Evolutionary conservation across 1,139 yeast species (phyloP).

Genomic region (Kodamaea fungicola): DNA sequence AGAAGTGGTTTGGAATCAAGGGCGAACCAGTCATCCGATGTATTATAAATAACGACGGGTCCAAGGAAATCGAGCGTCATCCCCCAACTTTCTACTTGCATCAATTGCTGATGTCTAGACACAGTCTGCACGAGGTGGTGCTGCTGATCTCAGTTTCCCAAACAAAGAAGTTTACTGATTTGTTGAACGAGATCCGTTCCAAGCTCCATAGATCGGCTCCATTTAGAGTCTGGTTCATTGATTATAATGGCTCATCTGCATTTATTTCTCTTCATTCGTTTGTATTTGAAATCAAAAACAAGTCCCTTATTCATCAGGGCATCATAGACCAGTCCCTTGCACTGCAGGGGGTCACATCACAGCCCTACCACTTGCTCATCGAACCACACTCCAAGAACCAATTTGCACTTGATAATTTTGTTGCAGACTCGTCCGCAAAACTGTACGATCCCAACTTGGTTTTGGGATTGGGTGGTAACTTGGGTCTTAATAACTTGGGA

Average conservation of each 20-base stretch:
- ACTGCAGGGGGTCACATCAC: slow-evolving; percentile 28
- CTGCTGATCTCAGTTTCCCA: slow-evolving; percentile 22
- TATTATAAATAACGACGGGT: slow-evolving; percentile 38
- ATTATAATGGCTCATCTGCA: slow-evolving; percentile 18
- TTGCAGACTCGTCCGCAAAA: slow-evolving; percentile 14
- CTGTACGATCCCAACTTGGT: slow-evolving; percentile 15
- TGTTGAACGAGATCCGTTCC: slow-evolving; percentile 22
- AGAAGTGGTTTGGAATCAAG: slow-evolving; percentile 53
- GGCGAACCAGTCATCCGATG: slow-evolving; percentile 47
- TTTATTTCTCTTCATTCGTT: slow-evolving; percentile 27
- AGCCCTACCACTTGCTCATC: slow-evolving; percentile 31
- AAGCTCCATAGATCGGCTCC: slow-evolving; percentile 1
- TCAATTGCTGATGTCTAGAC: slow-evolving; percentile 17
- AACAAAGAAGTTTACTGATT: slow-evolving; percentile 33
- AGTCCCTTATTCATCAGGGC: slow-evolving; percentile 27
- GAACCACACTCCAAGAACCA: slow-evolving; percentile 26
- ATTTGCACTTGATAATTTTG: slow-evolving; percentile 32
- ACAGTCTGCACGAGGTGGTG: slow-evolving; percentile 4
- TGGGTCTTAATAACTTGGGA: slow-evolving; percentile 80
- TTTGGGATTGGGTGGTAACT: slow-evolving; percentile 28
- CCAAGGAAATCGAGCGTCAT: slow-evolving; percentile 47
- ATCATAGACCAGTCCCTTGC: slow-evolving; percentile 24
- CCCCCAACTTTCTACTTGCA: slow-evolving; percentile 55
- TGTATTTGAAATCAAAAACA: slow-evolving; percentile 28
- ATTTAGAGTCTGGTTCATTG: slow-evolving; percentile 40